Conservation (phyloP, 345 rosid genomes). For the Microthlaspi erraticum region DNA sequence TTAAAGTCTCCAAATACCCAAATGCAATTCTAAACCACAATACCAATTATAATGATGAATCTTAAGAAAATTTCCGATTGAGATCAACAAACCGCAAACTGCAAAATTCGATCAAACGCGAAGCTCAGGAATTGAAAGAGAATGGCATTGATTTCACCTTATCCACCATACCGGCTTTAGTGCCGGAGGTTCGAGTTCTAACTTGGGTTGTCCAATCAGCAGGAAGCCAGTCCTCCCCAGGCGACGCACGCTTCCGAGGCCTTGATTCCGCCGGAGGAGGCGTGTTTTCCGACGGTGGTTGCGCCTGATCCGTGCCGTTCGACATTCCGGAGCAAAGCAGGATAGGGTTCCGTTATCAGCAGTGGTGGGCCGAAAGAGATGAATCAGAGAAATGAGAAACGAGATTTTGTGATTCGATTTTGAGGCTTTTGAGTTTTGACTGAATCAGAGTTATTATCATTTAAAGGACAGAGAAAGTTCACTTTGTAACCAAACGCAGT, state of each 20-base stretch:
- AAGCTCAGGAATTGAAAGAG: background rate
- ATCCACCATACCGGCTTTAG: constrained; percentile 69
- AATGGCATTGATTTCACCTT: constrained; percentile 53
- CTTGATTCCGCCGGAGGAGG: constrained; percentile 16
- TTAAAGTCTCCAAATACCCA: background rate
- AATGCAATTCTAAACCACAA: background rate
- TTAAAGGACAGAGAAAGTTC: no score
- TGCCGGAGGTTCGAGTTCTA: constrained; percentile 67
- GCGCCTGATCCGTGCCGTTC: constrained; percentile 29
- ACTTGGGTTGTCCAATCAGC: constrained; percentile 75
- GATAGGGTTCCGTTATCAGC: constrained; percentile 34
- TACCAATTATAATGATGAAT: background rate
- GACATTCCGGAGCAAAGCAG: constrained; percentile 14
- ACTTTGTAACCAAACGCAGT: no score
- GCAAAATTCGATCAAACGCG: background rate
- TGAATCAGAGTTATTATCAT: no score
- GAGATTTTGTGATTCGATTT: no score
- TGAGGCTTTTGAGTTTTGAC: no score
- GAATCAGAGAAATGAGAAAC: background rate
- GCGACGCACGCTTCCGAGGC: constrained; percentile 35
- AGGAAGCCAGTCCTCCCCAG: constrained; percentile 57
- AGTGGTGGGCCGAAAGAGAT: constrained; percentile 26
- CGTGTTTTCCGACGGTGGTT: constrained; percentile 27
- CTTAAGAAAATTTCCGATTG: background rate
- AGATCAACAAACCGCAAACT: background rate